Percentiles rank a stretch among this genome's conserved stretches.
Conservation (phyloP, 441 rosid species). For the Gossypium lobatum region DNA sequence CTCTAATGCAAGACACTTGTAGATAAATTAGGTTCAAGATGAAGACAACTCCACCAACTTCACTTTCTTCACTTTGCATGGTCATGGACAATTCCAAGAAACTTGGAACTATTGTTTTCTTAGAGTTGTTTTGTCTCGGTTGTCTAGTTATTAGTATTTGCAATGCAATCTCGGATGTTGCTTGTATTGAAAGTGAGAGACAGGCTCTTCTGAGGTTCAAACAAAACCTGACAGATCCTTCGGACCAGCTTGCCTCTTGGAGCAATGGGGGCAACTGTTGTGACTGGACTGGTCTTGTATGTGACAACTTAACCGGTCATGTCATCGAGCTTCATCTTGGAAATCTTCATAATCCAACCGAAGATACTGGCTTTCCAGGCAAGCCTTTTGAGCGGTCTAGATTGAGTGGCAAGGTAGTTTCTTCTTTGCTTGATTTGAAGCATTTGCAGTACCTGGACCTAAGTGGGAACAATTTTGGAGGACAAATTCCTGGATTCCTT, state of each 20-base stretch:
- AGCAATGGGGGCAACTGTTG: not conserved
- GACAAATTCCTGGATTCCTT: slow-evolving; percentile 17
- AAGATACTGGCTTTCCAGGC: slow-evolving; percentile 3
- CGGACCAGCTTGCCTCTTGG: slow-evolving; percentile 14
- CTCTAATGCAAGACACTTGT: not conserved
- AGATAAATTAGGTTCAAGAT: not conserved
- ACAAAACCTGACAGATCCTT: slow-evolving; percentile 16
- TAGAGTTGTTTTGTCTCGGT: not conserved
- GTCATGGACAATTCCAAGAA: not conserved
- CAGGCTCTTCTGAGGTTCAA: slow-evolving; percentile 24
- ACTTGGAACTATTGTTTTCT: not conserved
- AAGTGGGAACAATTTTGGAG: slow-evolving; percentile 21
- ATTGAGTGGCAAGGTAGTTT: slow-evolving; percentile 14
- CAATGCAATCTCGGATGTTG: not conserved
- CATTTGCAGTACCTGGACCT: slow-evolving; percentile 19
- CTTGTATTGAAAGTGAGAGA: slow-evolving; percentile 19
- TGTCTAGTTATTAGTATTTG: not conserved
- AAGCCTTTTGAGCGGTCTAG: not conserved
- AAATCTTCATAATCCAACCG: not conserved
- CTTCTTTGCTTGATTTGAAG: slow-evolving; percentile 15
- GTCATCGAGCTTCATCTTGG: slow-evolving; percentile 24
- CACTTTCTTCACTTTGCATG: slow-evolving; percentile 4
- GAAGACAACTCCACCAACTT: not conserved
- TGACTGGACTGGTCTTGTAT: slow-evolving; percentile 10
- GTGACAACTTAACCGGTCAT: slow-evolving; percentile 20